Evolutionary conservation across 2,329 filamentous ascomycete genomes (phyloP).

Genomic region (Diaporthe vaccinii): DNA sequence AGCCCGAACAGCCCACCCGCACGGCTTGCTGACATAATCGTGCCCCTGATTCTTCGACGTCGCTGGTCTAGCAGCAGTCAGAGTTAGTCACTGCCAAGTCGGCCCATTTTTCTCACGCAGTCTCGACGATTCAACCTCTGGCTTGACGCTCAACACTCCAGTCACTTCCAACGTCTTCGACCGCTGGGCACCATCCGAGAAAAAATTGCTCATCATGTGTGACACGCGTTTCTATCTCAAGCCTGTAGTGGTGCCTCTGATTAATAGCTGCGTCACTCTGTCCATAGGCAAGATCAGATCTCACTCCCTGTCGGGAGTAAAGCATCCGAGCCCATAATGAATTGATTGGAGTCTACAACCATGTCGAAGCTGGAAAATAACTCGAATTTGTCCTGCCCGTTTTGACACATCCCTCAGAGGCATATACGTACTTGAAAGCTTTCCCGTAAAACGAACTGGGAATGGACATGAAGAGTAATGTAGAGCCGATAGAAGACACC

Average conservation of each 20-base stretch:
- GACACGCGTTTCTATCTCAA: background rate
- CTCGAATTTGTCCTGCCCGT: too few relatives aligned
- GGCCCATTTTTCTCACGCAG: background rate
- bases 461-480: too few relatives aligned
- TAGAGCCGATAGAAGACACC: too few relatives aligned
- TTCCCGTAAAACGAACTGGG: too few relatives aligned
- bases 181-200: background rate
- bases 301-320: too few relatives aligned
- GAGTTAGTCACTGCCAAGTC: background rate
- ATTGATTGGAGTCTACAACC: too few relatives aligned
- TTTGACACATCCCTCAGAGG: too few relatives aligned
- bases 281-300: too few relatives aligned
- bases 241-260: background rate
- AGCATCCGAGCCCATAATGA: too few relatives aligned
- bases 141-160: background rate
- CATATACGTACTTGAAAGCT: too few relatives aligned
- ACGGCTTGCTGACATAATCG: constrained; percentile 4
- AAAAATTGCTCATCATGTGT: background rate
- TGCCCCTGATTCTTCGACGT: constrained; percentile 6
- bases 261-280: background rate
- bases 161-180: background rate
- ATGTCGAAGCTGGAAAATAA: too few relatives aligned
- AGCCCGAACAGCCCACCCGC: background rate
- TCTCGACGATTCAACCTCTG: background rate
- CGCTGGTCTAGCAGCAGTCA: background rate